Evolutionary conservation across 768 basidiomycete genomes (phyloP).

Genomic region (Termitomyces sp.): DNA sequence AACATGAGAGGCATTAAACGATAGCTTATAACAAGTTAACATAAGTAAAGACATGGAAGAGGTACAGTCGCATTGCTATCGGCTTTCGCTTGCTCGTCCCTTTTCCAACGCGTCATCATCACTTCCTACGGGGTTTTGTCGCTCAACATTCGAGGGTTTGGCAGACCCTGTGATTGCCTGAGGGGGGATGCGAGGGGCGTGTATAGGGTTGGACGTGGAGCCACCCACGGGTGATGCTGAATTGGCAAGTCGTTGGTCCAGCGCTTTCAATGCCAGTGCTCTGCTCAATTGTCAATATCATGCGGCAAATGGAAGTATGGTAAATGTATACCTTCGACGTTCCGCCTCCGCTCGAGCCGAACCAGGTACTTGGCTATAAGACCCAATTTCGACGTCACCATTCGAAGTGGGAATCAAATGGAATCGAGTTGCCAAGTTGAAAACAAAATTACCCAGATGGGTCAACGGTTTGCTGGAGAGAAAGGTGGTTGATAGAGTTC

Average conservation of each 20-base stretch:
- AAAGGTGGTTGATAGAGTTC: neutral
- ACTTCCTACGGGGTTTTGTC: conserved; percentile 30
- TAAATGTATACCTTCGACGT: conserved; percentile 67
- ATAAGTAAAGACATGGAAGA: conserved; percentile 9
- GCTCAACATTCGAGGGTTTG: conserved; percentile 16
- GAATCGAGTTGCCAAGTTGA: conserved; percentile 63
- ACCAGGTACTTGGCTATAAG: conserved; percentile 75
- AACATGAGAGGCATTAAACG: conserved; percentile 9
- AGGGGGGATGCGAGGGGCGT: conserved; percentile 28
- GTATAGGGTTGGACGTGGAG: conserved; percentile 28
- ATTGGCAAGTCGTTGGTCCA: conserved; percentile 88
- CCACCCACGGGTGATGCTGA: conserved; percentile 41
- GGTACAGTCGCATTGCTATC: conserved; percentile 9
- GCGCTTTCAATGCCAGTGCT: conserved; percentile 93
- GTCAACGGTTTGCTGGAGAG: conserved; percentile 64
- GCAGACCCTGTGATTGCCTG: conserved; percentile 25
- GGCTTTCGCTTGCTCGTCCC: conserved; percentile 28
- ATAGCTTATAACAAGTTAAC: conserved; percentile 8
- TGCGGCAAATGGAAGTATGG: neutral
- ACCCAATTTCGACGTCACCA: conserved; percentile 68
- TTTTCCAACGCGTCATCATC: conserved; percentile 36
- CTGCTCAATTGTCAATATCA: conserved; percentile 36
- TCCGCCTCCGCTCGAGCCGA: conserved; percentile 96
- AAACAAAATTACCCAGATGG: conserved; percentile 61
- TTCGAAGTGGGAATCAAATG: conserved; percentile 68